phyloP scores from a whole-genome alignment of 495 filamentous ascomycete species.

The Neurospora pannonica region DNA sequence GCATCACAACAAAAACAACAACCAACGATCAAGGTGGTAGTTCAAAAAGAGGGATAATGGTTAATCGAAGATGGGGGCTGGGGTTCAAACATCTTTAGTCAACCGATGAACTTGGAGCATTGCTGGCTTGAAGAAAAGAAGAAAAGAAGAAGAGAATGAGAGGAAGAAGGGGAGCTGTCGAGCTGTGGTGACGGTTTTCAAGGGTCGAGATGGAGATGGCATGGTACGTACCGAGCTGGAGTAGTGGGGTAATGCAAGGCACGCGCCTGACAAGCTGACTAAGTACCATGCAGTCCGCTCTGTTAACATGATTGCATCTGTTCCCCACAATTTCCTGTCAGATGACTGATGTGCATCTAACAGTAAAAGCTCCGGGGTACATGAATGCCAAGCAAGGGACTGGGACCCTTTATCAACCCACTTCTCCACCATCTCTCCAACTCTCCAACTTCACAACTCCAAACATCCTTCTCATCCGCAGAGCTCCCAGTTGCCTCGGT shows the following conservation, averaged over 20 bases:
- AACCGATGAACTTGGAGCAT: not conserved
- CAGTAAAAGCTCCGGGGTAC: not conserved
- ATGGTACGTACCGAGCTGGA: not conserved
- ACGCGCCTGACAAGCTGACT: not conserved
- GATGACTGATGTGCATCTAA: not conserved
- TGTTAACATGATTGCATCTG: not conserved
- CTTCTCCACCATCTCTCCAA: not conserved
- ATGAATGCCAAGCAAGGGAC: not conserved
- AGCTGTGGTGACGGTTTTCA: not conserved
- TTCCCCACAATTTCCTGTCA: too few relatives aligned
- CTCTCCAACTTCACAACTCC: not conserved
- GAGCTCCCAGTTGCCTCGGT: not conserved
- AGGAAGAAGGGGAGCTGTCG: not conserved
- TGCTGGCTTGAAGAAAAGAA: not conserved
- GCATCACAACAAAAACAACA: not conserved
- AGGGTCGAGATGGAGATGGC: not conserved
- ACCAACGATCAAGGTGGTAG: not conserved
- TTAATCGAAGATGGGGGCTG: not conserved
- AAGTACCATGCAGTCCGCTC: not conserved
- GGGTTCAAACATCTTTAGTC: not conserved
- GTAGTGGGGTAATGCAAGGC: not conserved
- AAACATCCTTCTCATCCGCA: not conserved
- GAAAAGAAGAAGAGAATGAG: not conserved
- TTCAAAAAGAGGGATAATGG: not conserved
- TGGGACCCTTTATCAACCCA: not conserved